Conservation (phyloP, 352 stramenopile genomes). For the Hyaloperonospora arabidopsidis region DNA sequence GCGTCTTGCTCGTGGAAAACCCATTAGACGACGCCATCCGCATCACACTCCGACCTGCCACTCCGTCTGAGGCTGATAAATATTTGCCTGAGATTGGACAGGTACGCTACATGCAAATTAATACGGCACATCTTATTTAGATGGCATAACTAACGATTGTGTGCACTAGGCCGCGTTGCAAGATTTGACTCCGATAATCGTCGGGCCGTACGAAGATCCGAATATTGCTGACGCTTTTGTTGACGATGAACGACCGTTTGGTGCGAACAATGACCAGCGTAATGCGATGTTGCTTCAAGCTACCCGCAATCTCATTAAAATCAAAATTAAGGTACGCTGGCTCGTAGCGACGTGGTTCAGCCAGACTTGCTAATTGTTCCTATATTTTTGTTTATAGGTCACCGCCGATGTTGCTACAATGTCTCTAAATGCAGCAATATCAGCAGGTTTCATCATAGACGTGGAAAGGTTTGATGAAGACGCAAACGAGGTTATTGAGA, state of each 20-base stretch:
- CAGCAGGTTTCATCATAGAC: slow-evolving; percentile 48
- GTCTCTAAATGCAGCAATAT: slow-evolving; percentile 12
- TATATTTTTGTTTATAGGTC: slow-evolving; percentile 18
- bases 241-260: slow-evolving; percentile 21
- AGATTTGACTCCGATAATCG: slow-evolving; percentile 49
- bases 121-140: background rate
- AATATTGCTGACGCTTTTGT: slow-evolving; percentile 67
- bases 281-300: slow-evolving; percentile 54
- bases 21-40: slow-evolving; percentile 69
- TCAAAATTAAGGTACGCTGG: slow-evolving; percentile 37
- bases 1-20: slow-evolving; percentile 71
- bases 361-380: too few relatives aligned
- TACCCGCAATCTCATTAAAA: slow-evolving; percentile 44
- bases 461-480: slow-evolving; percentile 62
- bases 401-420: slow-evolving; percentile 2
- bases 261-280: slow-evolving; percentile 12
- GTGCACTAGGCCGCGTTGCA: slow-evolving; percentile 34
- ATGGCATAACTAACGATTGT: slow-evolving; percentile 5
- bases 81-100: slow-evolving; percentile 19
- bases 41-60: slow-evolving; percentile 35
- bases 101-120: slow-evolving; percentile 23
- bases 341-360: background rate
- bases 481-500: slow-evolving; percentile 46
- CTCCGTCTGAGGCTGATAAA: slow-evolving; percentile 1
- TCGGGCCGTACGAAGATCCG: slow-evolving; percentile 79